Base-by-base conservation (phyloP, 345 rosid genomes). In the Moringa oleifera region DNA sequence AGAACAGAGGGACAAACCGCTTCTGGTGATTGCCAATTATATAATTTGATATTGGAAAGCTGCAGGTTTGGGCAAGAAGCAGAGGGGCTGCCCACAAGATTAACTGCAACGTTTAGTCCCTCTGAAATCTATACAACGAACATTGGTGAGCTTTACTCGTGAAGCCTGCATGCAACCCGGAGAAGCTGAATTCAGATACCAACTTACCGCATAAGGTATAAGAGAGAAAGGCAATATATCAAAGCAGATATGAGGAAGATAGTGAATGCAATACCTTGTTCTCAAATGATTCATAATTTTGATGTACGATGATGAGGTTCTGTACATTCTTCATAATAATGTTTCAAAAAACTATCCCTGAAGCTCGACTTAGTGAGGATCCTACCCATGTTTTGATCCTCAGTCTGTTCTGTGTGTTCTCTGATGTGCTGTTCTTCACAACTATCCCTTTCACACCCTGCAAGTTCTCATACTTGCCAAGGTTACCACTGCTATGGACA, bases 351-450 rank as follows among this genome's bases (percentile, higher is more conserved):
- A 50, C 64, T 33, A 23, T 25, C 23, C 49, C 33, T 19, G 75
- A 51, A 24, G 85, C 90, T 47, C 20, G 58, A 51, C 76, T 76
- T 2, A 73, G 77, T 9, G 63, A 67, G 23, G 83, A 71, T 18
- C 75, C 78, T 23, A 53, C 71, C 53, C 54, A 72, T 13, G 90
- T 85, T 71, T 85, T 85, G 79, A 85, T 82, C 54, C 90, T 70
- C 36, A 78, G 18, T 21, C 90, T 87, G 57, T 85, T 85, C 0
- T 66, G 37, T 0, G 87, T 76, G 49, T 58, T 53, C 20, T 46
- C 53, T 53, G 82, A 16, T 0, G 82, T 80, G 77, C 83, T 67
- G 55, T 82, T 70, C 22, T 31, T 73, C 37, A 82, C 83, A 6
- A 58, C 2, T 16, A 82, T 59, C 17, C 77, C 74, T 19, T 21